Base-by-base conservation (phyloP, 768 basidiomycete species). In the Suillus tomentosus region DNA sequence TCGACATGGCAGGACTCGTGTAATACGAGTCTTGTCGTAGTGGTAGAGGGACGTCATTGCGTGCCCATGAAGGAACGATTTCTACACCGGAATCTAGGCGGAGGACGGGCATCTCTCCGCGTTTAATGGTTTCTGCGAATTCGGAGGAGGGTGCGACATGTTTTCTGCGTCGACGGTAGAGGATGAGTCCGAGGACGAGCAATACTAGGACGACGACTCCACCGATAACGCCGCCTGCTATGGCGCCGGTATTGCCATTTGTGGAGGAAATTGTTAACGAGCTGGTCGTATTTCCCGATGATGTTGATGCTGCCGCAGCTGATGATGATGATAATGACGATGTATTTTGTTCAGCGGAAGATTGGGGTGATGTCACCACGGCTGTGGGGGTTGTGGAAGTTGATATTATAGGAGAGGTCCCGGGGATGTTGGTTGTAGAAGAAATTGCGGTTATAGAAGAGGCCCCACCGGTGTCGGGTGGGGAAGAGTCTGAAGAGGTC, bases 101-200 rank as follows among this genome's bases (percentile, higher is more conserved):
- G 19, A 75, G 64, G 43, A 75, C 65, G 11, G 74, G 74, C 6
- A 68, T 2, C 14, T 59, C 54, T 19, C 75, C 75, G 0, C 59
- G 64, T 51, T 62, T 66, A 61, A 74, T 63, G 37, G 72, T 72
- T 24, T 74, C 71, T 48, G 85, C 73, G 71, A 88, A 89, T 66
- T 87, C 87, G 19, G 85, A 79, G 17, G 87, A 87, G 4, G 89
- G 88, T 1, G 86, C 79, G n/a, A 76, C 79, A 59, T 77, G 80
- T 31, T 71, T 77, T 48, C 77, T 78, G 22, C 62, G 63, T 24
- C 81, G 82, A 15, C 80, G 68, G 65, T 81, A 70, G 54, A 84
- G 45, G 56, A 86, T 64, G n/a, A 77, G 39, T 39, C 68, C 76
- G 9, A 80, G 60, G 7, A 72, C 54, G 17, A 80, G 40, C 54